A percentile compares a stretch with the other conserved stretches of the same genome.
Evolutionary conservation across 371 early-diverging fungal species (phyloP).

Genomic region (Mortierella sp.): DNA sequence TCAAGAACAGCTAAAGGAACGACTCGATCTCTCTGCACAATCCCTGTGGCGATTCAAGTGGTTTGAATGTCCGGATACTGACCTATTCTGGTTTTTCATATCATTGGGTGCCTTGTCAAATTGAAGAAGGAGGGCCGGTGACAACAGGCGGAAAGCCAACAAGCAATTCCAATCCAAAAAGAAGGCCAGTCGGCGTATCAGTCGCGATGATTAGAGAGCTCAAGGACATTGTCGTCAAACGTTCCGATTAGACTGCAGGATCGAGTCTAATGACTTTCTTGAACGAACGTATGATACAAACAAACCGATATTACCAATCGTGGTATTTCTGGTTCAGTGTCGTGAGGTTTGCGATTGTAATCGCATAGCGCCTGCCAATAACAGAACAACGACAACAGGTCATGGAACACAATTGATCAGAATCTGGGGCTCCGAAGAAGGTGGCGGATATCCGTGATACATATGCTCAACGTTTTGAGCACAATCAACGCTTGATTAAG

Average conservation of each 20-base stretch:
- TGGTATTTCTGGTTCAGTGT: not conserved
- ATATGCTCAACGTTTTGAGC: not conserved
- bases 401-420: not conserved
- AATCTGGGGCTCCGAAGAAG: not conserved
- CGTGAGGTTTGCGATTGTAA: not conserved
- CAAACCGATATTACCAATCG: no score
- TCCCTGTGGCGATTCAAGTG: no score
- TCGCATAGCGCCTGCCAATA: not conserved
- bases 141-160: constrained; percentile 57
- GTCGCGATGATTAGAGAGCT: constrained; percentile 51
- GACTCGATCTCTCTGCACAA: no score
- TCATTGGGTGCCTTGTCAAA: not conserved
- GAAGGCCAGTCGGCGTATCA: constrained; percentile 61
- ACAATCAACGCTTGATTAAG: no score
- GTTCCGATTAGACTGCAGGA: no score
- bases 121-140: constrained; percentile 59
- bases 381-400: not conserved
- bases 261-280: no score
- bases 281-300: no score
- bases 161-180: constrained; percentile 66
- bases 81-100: not conserved
- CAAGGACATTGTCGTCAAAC: not conserved
- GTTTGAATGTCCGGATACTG: no score
- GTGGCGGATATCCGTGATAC: not conserved
- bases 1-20: no score